Evolutionary conservation across 1,284 basidiomycete species (phyloP), one percentile per base, ranked within the genome.

Genomic region (Inonotus obliquus): DNA sequence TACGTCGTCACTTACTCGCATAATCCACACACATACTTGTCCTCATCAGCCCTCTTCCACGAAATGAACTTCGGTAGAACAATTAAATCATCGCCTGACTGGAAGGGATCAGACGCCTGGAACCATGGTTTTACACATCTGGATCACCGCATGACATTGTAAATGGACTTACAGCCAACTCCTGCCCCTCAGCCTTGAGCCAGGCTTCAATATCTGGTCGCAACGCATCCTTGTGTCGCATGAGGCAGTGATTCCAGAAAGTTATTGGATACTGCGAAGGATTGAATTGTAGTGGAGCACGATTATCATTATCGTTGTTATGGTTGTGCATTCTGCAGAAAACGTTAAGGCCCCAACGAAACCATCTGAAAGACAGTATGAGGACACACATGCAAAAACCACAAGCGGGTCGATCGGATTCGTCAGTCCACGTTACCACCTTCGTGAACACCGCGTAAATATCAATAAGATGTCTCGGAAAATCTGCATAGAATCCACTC

Each of bases 301-400:
- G 38, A 14, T 10, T 27, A 14, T 21, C 23, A 5, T 23, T 44
- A 9, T 49, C 32, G 11, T n/a, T 6, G 23, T 23, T 14, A 19
- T 7, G 4, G 11, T 62, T 53, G 38, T 57, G 39, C 7, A 62
- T 4, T 7, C 61, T 62, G 51, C 13, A 54, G 19, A 21, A 11
- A 19, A 21, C 21, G 19, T 10, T 55, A 17, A 59, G 13, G 11
- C 32, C 23, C 19, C 14, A 32, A 32, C 6, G 4, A 13, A 38
- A 25, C 27, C 14, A 59, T 25, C 38, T 39, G 38, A 39, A 19
- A 47, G 21, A 37, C 19, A 10, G 48, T 6, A 4, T n/a, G n/a
- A n/a, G 35, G 2, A 57, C 60, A 39, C 53, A 62, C 60, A 9
- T 39, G 47, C 60, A 62, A 53, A 62, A 54, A 29, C 61, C 61